Conservation (phyloP, 2,329 filamentous ascomycete genomes). For the Penicillium sp. region DNA sequence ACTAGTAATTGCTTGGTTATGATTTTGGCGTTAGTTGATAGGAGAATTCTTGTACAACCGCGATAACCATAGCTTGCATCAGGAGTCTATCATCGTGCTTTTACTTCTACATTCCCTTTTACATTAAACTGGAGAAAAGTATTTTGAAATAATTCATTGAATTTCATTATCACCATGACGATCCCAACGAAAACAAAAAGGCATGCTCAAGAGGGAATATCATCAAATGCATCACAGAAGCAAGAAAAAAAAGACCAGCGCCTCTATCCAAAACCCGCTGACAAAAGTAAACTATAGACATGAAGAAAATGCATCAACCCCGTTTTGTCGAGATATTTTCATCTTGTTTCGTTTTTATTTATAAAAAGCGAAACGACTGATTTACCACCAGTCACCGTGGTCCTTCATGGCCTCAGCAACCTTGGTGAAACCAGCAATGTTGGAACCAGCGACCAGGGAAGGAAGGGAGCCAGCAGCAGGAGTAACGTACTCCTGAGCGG, state of each 20-base stretch:
- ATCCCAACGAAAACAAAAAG: constrained; percentile 23
- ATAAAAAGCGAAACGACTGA: constrained; percentile 12
- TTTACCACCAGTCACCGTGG: constrained; percentile 89
- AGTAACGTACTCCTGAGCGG: constrained; percentile 85
- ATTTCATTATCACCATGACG: constrained; percentile 32
- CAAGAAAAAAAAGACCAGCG: constrained; percentile 29
- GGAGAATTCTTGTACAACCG: no score
- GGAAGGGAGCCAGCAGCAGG: constrained; percentile 81
- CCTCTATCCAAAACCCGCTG: constrained; percentile 37
- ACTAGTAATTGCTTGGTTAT: no score
- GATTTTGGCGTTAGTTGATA: no score
- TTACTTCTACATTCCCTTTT: not conserved
- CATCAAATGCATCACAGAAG: constrained; percentile 27
- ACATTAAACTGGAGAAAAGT: not conserved
- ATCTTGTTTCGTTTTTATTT: constrained; percentile 16
- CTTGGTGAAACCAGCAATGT: constrained; percentile 98
- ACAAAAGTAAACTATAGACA: constrained; percentile 22
- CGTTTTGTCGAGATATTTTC: constrained; percentile 9
- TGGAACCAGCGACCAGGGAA: constrained; percentile 87
- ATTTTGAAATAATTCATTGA: constrained; percentile 23
- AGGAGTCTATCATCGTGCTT: no score
- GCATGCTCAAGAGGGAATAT: constrained; percentile 30
- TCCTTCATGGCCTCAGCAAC: constrained; percentile 92
- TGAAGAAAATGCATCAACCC: constrained; percentile 28
- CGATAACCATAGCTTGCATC: no score